These are phyloP conservation scores for Ganoderma lingzhi DNA, from an alignment of 1,284 basidiomycete species.

Conservation along the genomic window DNA sequence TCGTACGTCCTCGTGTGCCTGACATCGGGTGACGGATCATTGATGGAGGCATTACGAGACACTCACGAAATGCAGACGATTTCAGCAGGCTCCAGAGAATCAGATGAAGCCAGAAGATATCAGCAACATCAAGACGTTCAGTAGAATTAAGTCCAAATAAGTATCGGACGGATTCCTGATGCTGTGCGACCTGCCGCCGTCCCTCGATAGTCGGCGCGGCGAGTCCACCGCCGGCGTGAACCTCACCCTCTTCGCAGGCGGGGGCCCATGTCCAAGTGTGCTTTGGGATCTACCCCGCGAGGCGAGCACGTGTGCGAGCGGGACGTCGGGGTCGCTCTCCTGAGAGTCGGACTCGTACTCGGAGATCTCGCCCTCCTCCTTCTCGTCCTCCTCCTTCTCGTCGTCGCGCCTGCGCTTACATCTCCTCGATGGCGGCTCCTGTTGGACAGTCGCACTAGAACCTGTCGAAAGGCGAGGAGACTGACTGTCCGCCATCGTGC, in stretches of 20 bases:
- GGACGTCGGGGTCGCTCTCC: constrained; percentile 5
- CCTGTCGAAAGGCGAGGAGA: no score
- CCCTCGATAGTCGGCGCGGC: background rate
- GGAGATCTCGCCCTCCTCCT: constrained; percentile 10
- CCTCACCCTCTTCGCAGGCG: constrained; percentile 4
- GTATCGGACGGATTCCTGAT: no score
- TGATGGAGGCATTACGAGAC: no score
- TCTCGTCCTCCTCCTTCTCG: constrained; percentile 7
- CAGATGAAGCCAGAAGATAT: no score
- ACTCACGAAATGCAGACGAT: no score
- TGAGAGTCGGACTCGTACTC: background rate
- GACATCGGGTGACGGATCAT: no score
- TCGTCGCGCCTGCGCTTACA: constrained; percentile 2
- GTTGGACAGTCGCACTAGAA: background rate
- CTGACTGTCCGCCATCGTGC: background rate
- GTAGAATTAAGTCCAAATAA: no score
- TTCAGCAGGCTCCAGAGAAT: no score
- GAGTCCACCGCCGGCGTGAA: background rate
- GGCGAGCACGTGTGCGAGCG: background rate
- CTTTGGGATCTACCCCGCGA: background rate
- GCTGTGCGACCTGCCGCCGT: background rate
- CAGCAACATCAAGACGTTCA: no score
- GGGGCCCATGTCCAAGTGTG: background rate
- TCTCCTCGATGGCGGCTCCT: background rate
- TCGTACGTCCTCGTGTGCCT: no score